Evolutionary conservation across 306 rosid genomes (phyloP).

Genomic region (Vicia sativa): DNA sequence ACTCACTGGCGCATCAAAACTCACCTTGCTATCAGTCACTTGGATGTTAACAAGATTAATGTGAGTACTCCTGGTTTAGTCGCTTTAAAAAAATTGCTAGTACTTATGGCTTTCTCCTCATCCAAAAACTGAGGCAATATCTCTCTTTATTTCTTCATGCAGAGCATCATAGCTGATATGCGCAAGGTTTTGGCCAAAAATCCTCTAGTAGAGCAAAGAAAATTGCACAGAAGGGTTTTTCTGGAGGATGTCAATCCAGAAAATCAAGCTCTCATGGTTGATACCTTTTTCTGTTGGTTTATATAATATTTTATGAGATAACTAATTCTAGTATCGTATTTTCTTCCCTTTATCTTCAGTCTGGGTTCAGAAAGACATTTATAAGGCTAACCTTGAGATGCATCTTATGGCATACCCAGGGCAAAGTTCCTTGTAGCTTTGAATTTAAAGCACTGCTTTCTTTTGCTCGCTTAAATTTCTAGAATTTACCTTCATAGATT

Average conservation of each 20-base stretch:
- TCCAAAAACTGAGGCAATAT: conserved; percentile 26
- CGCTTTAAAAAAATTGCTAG: conserved; percentile 17
- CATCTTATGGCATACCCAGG: conserved; percentile 12
- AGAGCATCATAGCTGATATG: conserved; percentile 93
- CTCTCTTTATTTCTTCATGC: conserved; percentile 39
- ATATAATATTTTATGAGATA: conserved; percentile 19
- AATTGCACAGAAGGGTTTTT: conserved; percentile 90
- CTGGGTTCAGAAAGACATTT: conserved; percentile 23
- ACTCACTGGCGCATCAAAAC: conserved; percentile 98
- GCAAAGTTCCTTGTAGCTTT: conserved; percentile 4
- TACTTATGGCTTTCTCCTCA: conserved; percentile 28
- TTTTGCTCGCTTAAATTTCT: conserved; percentile 28
- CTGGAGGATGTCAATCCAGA: conserved; percentile 76
- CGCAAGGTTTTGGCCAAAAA: conserved; percentile 95
- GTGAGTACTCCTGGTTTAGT: conserved; percentile 56
- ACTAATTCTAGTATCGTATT: conserved; percentile 17
- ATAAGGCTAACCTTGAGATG: conserved; percentile 30
- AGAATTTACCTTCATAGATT: conserved; percentile 4
- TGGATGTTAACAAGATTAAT: conserved; percentile 83
- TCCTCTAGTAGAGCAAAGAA: conserved; percentile 96
- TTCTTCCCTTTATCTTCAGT: conserved; percentile 19
- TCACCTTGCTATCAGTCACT: conserved; percentile 78
- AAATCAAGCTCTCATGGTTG: conserved; percentile 92
- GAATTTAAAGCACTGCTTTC: conserved; percentile 21
- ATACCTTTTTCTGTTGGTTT: conserved; percentile 33